Base-by-base conservation (phyloP, 306 rosid species). In the Senna tora region DNA sequence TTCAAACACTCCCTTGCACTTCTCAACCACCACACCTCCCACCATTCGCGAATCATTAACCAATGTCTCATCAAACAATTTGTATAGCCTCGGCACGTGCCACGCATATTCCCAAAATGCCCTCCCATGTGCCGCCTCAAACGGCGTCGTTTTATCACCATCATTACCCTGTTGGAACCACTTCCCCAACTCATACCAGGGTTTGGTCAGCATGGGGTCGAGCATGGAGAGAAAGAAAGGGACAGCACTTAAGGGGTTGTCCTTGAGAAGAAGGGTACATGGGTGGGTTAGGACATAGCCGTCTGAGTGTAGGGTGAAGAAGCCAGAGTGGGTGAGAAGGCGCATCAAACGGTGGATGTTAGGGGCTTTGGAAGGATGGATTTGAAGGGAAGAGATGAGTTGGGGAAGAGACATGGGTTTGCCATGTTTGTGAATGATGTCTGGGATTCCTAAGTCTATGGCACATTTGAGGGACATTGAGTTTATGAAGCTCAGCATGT, bases 361-460 rank as follows among this genome's bases (percentile, higher is more conserved):
- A 1, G 4, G 41, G 12, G 83, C 8, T 74, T 72, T 86, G n/a
- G 77, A 42, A 7, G 83, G 79, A 11, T 74, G 70, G 41, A 87
- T 47, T 9, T 38, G 53, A 46, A 86, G 82, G 0, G 65, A 41
- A 9, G 47, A 55, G 52, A 59, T 65, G 54, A 88, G 84, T 32
- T 59, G 6, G 4, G 87, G 73, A 10, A 85, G 84, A 15, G 84
- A 58, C 49, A 88, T 81, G 38, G 88, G 83, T 65, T 80, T 52
- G 67, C 84, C 90, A 65, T 85, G 75, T 20, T 47, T 75, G 75
- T 80, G 69, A 66, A 77, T 77, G 39, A 74, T 15, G 17, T 77
- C 73, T 42, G 50, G 58, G 2, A 75, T 66, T 67, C 41, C 2
- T 2, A 75, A 66, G 8, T 74, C 72, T 38, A 74, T 17, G 8